Base-by-base conservation (phyloP, 768 basidiomycete species). In the Tylopilus vinaceipallidus region DNA sequence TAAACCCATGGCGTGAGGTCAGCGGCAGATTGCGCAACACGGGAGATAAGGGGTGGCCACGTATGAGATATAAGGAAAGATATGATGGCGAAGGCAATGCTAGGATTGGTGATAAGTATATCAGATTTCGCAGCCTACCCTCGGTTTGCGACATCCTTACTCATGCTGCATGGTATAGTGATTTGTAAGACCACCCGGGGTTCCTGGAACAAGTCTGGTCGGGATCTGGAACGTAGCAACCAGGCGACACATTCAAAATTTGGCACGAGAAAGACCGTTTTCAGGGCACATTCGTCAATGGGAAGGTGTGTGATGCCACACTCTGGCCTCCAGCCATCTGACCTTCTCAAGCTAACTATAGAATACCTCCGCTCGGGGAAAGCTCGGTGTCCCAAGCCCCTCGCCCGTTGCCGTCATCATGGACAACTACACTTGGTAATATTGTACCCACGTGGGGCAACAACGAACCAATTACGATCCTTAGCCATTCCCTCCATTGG, bases 401-500 rank as follows among this genome's bases (percentile, higher is more conserved):
- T 39, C 24, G 22, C 38, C 16, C 23, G 38, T 39, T 24, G 38
- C 38, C 38, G 19, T 22, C 23, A 39, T 24, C 22, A 13, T 4
- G 10, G n/a, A 10, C 3, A 12, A 9, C 29, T n/a, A 32, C 8
- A n/a, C 3, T 23, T 9, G 2, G n/a, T 14, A 14, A 11, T n/a
- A 7, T 24, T n/a, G n/a, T n/a, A n/a, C n/a, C 23, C 41, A 35
- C 40, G 19, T 36, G 17, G n/a, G 23, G 23, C 39, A 17, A 26
- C 13, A 40, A 45, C 12, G 13, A n/a, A 23, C 10, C 11, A 29
- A 32, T 30, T 40, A n/a, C n/a, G n/a, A n/a, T n/a, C n/a, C n/a
- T 75, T 60, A 88, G 8, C 83, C 82, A 57, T 83, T 87, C 32
- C 76, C 77, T 23, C 87, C 87, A 59, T 83, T 90, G 1, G 89